These are phyloP conservation scores for Corylus avellana DNA, from an alignment of 306 rosid genomes.

Conservation along the genomic window DNA sequence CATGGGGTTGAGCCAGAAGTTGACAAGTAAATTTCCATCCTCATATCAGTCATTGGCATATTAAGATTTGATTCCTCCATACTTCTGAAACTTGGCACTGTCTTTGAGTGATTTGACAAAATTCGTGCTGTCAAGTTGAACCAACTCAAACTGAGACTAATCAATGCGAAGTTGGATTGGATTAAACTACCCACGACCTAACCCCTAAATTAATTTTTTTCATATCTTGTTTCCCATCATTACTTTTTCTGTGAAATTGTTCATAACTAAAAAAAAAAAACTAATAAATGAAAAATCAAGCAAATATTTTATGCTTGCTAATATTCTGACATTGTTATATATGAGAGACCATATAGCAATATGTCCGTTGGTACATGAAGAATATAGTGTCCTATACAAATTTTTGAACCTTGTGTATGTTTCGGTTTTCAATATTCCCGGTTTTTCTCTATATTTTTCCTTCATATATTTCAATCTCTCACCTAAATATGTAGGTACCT, in stretches of 20 bases:
- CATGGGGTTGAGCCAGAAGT: slow-evolving; percentile 99
- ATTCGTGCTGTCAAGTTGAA: not conserved
- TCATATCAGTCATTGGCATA: not conserved
- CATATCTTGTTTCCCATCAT: too few species aligned
- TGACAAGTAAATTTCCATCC: slow-evolving; percentile 58
- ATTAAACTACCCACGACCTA: not conserved
- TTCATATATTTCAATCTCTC: not conserved
- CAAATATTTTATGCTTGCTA: too few species aligned
- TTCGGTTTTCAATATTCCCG: not conserved
- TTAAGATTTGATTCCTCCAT: not conserved
- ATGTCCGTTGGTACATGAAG: too few species aligned
- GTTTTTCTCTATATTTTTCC: not conserved
- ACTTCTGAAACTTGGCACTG: not conserved
- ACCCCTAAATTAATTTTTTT: not conserved
- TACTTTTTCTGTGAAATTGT: too few species aligned
- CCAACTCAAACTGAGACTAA: not conserved
- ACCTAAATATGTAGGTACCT: slow-evolving; percentile 60
- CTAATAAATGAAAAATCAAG: too few species aligned
- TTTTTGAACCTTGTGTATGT: too few species aligned
- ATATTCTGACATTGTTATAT: too few species aligned
- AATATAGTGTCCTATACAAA: too few species aligned
- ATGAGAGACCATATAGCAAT: too few species aligned
- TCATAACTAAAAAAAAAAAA: too few species aligned
- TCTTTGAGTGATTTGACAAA: not conserved
- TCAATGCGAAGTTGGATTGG: not conserved